phyloP scores from a whole-genome alignment of 208 protist species.

The Leishmania aethiopica region DNA sequence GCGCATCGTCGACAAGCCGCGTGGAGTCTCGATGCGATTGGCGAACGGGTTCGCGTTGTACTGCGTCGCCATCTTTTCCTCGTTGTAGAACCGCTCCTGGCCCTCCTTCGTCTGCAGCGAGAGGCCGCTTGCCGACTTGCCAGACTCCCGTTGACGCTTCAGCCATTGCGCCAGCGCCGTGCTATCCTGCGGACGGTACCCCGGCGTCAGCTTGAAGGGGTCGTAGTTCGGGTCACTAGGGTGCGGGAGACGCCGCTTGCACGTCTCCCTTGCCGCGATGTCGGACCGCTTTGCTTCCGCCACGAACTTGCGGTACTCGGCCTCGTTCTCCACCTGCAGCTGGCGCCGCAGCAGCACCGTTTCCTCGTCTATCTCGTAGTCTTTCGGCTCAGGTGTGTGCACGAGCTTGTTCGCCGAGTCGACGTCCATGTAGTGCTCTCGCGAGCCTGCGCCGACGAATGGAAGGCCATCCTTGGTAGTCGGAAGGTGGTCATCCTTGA shows the following conservation, averaged over 20 bases:
- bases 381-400: constrained; percentile 50
- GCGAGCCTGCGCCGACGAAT: constrained; percentile 58
- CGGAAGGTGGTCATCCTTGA: constrained; percentile 47
- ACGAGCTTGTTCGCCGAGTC: constrained; percentile 67
- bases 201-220: constrained; percentile 85
- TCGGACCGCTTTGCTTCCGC: constrained; percentile 80
- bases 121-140: constrained; percentile 68
- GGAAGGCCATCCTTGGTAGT: constrained; percentile 76
- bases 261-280: constrained; percentile 51
- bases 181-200: constrained; percentile 87
- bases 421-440: constrained; percentile 74
- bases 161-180: constrained; percentile 84
- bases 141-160: constrained; percentile 86
- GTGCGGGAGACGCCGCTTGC: constrained; percentile 78
- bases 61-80: constrained; percentile 93
- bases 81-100: constrained; percentile 91
- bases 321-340: constrained; percentile 88
- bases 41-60: constrained; percentile 89
- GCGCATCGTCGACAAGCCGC: constrained; percentile 70
- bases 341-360: constrained; percentile 76
- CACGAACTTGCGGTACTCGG: constrained; percentile 87
- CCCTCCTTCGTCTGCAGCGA: constrained; percentile 83
- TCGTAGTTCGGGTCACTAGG: constrained; percentile 90
- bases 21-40: constrained; percentile 77
- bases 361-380: constrained; percentile 89